Conservation (phyloP, 352 stramenopile species). For the Plasmopara muralis region DNA sequence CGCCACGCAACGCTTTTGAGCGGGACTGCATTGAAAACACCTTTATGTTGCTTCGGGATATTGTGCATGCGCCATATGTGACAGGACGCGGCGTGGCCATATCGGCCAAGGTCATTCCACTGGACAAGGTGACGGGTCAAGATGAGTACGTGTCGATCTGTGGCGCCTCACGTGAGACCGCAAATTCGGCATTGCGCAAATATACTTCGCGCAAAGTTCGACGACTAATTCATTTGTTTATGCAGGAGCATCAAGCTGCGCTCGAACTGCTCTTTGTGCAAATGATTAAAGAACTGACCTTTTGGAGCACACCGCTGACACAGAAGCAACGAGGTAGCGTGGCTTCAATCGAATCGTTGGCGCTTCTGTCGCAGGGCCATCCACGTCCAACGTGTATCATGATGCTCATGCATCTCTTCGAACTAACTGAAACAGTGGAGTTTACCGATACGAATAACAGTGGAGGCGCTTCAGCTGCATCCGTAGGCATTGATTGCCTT, state of each 20-base stretch:
- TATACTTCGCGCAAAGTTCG: conserved; percentile 85
- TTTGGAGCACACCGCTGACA: conserved; percentile 59
- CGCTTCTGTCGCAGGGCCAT: conserved; percentile 57
- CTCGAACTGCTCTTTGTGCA: conserved; percentile 69
- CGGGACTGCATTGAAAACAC: conserved; percentile 77
- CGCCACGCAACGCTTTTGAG: conserved; percentile 65
- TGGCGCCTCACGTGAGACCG: conserved; percentile 71
- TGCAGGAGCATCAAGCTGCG: conserved; percentile 62
- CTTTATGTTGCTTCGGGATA: conserved; percentile 69
- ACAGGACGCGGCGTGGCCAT: conserved; percentile 74
- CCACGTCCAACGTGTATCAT: conserved; percentile 65
- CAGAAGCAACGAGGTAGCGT: conserved; percentile 38
- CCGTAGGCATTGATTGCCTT: conserved; percentile 75
- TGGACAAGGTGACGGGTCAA: conserved; percentile 81
- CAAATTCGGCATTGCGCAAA: conserved; percentile 75
- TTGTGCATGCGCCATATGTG: conserved; percentile 80
- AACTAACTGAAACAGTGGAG: conserved; percentile 79
- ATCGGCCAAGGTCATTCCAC: conserved; percentile 79
- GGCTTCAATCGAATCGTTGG: conserved; percentile 59
- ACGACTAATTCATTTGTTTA: conserved; percentile 75
- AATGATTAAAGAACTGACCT: conserved; percentile 81
- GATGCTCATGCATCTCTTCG: conserved; percentile 79
- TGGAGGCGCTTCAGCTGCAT: conserved; percentile 34
- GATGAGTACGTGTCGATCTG: conserved; percentile 86
- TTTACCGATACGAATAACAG: conserved; percentile 49